Percentiles rank a stretch among this genome's conserved stretches.
Conservation (phyloP, 176 grass and related monocot genomes). For the Rhynchospora tenuis region DNA sequence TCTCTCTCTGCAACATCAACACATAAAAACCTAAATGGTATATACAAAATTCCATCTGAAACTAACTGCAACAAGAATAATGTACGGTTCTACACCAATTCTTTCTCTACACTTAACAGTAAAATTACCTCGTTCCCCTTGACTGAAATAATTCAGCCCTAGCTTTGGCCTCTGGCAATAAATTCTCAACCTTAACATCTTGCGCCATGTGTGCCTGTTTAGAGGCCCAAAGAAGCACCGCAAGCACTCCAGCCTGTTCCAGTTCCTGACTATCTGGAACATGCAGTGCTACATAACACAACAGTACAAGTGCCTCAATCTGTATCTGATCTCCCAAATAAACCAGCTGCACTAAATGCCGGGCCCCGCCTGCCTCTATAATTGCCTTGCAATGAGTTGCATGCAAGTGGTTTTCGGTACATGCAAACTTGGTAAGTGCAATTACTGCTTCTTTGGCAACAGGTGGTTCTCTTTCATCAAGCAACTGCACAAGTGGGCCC, state of each 20-base stretch:
- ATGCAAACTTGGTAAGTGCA: constrained; percentile 87
- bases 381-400: constrained; percentile 64
- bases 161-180: constrained; percentile 51
- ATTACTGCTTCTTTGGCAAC: constrained; percentile 61
- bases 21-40: neutral
- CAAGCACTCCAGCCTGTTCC: constrained; percentile 68
- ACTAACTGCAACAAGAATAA: constrained; percentile 4
- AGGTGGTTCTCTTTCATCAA: constrained; percentile 56
- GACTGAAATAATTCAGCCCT: constrained; percentile 73
- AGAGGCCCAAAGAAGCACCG: constrained; percentile 70
- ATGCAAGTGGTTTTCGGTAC: constrained; percentile 65
- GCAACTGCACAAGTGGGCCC: constrained; percentile 65
- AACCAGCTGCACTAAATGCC: constrained; percentile 75
- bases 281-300: constrained; percentile 65
- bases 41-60: neutral
- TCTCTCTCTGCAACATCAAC: neutral
- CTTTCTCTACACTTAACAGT: constrained; percentile 7
- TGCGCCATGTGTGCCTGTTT: constrained; percentile 75
- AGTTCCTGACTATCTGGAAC: constrained; percentile 79
- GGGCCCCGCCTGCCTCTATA: constrained; percentile 58
- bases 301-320: constrained; percentile 70
- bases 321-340: constrained; percentile 73
- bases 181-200: constrained; percentile 46
- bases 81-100: constrained; percentile 3
- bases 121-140: constrained; percentile 34